phyloP scores from a whole-genome alignment of 2,329 filamentous ascomycete species.

The Penicillium sp. region DNA sequence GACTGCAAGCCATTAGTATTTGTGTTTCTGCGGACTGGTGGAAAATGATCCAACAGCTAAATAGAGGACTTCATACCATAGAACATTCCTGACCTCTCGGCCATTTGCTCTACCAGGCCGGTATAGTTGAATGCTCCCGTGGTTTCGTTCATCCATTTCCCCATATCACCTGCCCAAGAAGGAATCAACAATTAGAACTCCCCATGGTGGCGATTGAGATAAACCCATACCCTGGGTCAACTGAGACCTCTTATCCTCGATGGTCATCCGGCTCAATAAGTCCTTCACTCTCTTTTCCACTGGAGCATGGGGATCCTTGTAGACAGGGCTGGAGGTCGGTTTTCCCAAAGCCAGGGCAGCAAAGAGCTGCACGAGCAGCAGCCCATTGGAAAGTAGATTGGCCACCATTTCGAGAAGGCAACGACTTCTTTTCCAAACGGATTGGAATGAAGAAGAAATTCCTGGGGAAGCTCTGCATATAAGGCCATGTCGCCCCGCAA shows the following conservation, averaged over 20 bases:
- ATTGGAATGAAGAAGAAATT: not conserved
- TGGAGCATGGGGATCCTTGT: constrained; percentile 62
- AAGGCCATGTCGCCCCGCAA: not conserved
- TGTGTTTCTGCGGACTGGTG: not conserved
- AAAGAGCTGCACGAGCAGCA: constrained; percentile 28
- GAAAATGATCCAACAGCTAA: not conserved
- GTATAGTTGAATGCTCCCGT: constrained; percentile 65
- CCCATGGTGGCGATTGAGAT: accelerated
- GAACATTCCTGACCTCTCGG: constrained; percentile 64
- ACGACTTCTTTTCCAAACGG: not conserved
- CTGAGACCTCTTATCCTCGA: constrained; percentile 71
- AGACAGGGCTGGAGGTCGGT: constrained; percentile 35
- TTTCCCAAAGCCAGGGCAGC: constrained; percentile 19
- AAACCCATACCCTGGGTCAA: constrained; percentile 53
- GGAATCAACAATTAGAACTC: not conserved
- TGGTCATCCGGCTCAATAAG: constrained; percentile 69
- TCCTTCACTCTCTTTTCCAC: constrained; percentile 66
- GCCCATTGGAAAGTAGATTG: constrained; percentile 22
- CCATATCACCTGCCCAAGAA: constrained; percentile 56
- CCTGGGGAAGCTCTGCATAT: constrained; percentile 4
- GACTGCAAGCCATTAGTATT: constrained; percentile 41
- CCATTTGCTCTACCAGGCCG: constrained; percentile 66
- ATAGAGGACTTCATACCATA: constrained; percentile 44
- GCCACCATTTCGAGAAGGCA: constrained; percentile 12
- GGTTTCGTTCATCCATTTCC: constrained; percentile 70